Evolutionary conservation across 2,329 filamentous ascomycete genomes (phyloP).

Genomic region (Aureobasidium uvarum): DNA sequence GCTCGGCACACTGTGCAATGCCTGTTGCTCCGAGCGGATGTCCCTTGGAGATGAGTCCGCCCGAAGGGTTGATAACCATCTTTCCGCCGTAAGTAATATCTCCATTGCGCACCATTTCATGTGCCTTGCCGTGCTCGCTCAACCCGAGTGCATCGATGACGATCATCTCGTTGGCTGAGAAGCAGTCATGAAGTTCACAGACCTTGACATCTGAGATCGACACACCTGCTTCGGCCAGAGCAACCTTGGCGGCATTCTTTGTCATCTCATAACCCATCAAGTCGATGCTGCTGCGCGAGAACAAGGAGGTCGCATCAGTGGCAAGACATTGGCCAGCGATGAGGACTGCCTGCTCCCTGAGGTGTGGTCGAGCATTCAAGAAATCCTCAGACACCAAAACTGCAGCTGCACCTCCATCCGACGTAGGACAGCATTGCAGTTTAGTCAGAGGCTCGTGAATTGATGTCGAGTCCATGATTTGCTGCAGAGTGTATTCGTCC

Average conservation of each 20-base stretch:
- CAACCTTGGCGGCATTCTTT: slow-evolving; percentile 64
- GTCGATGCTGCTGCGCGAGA: slow-evolving; percentile 78
- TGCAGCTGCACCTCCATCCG: slow-evolving; percentile 84
- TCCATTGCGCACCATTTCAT: slow-evolving; percentile 81
- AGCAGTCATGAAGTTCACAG: slow-evolving; percentile 95
- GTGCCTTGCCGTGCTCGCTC: slow-evolving; percentile 73
- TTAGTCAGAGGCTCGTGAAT: slow-evolving; percentile 89
- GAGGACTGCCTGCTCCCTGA: slow-evolving; percentile 77
- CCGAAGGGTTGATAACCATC: slow-evolving; percentile 86
- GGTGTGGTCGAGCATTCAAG: slow-evolving; percentile 77
- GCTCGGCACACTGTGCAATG: slow-evolving; percentile 91
- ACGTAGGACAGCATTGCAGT: slow-evolving; percentile 97
- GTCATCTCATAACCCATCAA: slow-evolving; percentile 88
- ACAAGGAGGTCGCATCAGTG: slow-evolving; percentile 79
- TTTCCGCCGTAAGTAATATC: slow-evolving; percentile 88
- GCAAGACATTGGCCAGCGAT: slow-evolving; percentile 85
- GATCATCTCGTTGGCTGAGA: slow-evolving; percentile 92
- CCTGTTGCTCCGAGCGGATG: slow-evolving; percentile 92
- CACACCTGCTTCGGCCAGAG: slow-evolving; percentile 70
- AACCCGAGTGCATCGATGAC: slow-evolving; percentile 84
- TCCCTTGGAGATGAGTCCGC: slow-evolving; percentile 92
- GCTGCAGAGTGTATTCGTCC: slow-evolving; percentile 82
- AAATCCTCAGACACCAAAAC: slow-evolving; percentile 87
- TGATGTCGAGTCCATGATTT: slow-evolving; percentile 72
- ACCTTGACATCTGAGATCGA: slow-evolving; percentile 69